Conservation (phyloP, 176 grass and related monocot genomes). For the Oropetium thomaeum region DNA sequence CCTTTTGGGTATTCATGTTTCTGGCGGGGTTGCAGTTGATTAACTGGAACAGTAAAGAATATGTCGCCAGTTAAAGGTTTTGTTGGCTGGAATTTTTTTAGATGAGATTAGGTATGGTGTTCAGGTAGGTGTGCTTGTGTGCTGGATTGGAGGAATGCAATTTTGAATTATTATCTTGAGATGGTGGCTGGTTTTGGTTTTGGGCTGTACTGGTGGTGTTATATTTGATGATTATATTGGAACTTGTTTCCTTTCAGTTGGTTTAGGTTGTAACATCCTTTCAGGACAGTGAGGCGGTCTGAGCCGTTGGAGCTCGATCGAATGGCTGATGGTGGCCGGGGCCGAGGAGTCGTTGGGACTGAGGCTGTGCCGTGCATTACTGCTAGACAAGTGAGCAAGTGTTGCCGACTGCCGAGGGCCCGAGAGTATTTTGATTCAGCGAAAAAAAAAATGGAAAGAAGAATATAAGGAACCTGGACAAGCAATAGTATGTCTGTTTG, state of each 20-base stretch:
- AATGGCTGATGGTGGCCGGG: background rate
- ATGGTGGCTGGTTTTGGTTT: background rate
- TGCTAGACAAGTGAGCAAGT: too few relatives aligned
- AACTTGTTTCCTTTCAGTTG: background rate
- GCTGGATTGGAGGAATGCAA: background rate
- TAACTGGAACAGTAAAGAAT: background rate
- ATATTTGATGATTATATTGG: background rate
- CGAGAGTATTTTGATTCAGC: too few relatives aligned
- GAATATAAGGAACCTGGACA: too few relatives aligned
- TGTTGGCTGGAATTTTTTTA: background rate
- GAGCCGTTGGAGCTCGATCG: conserved; percentile 50
- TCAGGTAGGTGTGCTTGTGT: background rate
- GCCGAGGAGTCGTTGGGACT: background rate
- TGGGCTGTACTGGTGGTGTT: background rate
- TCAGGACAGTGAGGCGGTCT: background rate
- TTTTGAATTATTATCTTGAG: background rate
- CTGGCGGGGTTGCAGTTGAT: background rate
- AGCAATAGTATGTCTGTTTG: too few relatives aligned
- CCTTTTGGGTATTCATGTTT: background rate
- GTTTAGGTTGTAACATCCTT: background rate
- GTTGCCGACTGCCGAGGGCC: too few relatives aligned
- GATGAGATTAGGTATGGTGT: background rate
- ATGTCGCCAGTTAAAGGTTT: background rate
- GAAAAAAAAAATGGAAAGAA: too few relatives aligned
- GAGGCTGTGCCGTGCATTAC: conserved; percentile 12